Evolutionary conservation across 2,329 filamentous ascomycete genomes (phyloP), one percentile per base, ranked within the genome.

Genomic region (Parascedosporium putredinis): DNA sequence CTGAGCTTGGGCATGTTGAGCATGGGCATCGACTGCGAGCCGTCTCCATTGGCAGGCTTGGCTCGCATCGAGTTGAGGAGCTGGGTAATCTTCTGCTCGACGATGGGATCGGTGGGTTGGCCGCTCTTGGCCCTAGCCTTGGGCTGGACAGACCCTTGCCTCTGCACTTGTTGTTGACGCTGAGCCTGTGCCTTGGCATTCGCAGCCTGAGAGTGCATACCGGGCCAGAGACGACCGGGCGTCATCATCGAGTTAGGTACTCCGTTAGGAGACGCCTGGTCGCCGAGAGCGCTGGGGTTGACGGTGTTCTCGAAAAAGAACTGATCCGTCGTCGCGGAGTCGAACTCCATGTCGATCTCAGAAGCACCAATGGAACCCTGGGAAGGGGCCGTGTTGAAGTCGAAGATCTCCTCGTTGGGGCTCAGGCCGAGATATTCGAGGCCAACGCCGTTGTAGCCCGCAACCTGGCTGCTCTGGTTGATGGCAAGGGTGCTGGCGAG

Each of bases 61-160:
- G 88, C 81, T 58, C 90, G 83, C 84, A 97, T 95, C 49, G 90
- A 88, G 69, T 91, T 90, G 29, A 97, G 76, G 3, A 97, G 79
- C 63, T 93, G 88, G 22, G 88, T 88, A 58, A 97, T 96, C 66
- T 90, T 94, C 69, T 96, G 88, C 67, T 97, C 90, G 6, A 88
- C 83, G 29, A 85, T 76, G 10, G 84, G 83, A 59, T 89, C 84
- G 9, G 77, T 70, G 12, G 73, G 71, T 58, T 73, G 73, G 45
- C 68, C 64, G 49, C 67, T 65, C 68, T 79, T 79, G 53, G 64
- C 61, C 36, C 76, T 73, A 47, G 72, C 58, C 65, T 69, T 70
- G 50, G 62, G 60, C 59, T 71, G 67, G 51, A 65, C 63, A 14
- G 38, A 20, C 53, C 75, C 74, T 55, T 82, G 65, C 54, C 69